Evolutionary conservation across 2,329 filamentous ascomycete species (phyloP), one percentile per base, ranked within the genome.

Genomic region (Stachybotrys echinatus): DNA sequence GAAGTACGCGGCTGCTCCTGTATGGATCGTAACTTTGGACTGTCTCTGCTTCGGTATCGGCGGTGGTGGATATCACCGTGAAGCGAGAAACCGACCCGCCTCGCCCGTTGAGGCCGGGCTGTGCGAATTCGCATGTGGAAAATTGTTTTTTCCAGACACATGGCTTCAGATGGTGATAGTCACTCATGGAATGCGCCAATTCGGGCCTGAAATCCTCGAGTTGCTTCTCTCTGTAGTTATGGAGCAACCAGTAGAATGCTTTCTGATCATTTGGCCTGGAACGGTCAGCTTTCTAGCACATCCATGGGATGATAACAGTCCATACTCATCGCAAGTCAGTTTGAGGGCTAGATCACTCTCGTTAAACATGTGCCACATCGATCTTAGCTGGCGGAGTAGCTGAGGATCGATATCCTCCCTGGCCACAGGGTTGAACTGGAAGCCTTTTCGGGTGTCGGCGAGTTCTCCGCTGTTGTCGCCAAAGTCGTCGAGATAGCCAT

Each of bases 231-330:
- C 89, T 82, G 65, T 96, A 95, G 65, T 86, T 87, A 55, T 87
- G 71, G 7, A 99, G 78, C 19, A 95, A 80, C 68, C 84, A 87
- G 67, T 97, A 99, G 67, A 97, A 96, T 57, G 92, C 79, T 63
- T 96, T 95, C 64, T 96, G 91, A 49, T 96, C 89, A 55, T 95
- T 97, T 5, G 81, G 75, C 55, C 88, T 92, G 27, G n/a, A 45
- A 42, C 53, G 39, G 56, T 68, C 54, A 68, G 63, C 23, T 18
- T 17, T 4, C 17, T n/a, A n/a, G 37, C 10, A 21, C 14, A 17
- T 31, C 12, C 3, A n/a, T 12, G 21, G 14, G 8, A 19, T 37
- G 14, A 19, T n/a, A 39, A 47, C 3, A 23, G 3, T 19, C 75
- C 83, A 68, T 73, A 88, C 83, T 83, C 79, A 27, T 81, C 70